Evolutionary conservation across 176 grass and related monocot species (phyloP).

Genomic region (Oropetium thomaeum): DNA sequence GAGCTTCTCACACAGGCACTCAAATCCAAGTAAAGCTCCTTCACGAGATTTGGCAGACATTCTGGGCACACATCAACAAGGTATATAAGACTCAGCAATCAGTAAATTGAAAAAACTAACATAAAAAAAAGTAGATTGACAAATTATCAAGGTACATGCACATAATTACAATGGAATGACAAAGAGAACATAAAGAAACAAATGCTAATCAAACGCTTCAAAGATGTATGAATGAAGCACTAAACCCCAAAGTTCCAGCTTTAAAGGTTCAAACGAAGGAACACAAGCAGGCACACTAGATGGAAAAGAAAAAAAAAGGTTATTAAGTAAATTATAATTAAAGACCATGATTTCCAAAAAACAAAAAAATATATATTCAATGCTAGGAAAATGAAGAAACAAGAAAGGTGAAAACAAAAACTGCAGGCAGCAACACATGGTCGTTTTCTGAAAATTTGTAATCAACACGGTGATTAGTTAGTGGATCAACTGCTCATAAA

Average conservation of each 20-base stretch:
- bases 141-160: neutral
- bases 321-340: neutral
- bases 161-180: neutral
- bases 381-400: neutral
- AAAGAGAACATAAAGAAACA: neutral
- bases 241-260: neutral
- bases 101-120: slow-evolving; percentile 5
- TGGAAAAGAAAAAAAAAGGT: neutral
- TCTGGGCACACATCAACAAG: slow-evolving; percentile 40
- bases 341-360: neutral
- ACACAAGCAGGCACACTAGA: neutral
- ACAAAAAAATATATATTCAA: neutral
- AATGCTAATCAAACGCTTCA: slow-evolving; percentile 1
- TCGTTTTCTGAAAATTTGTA: slow-evolving; percentile 15
- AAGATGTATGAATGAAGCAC: neutral
- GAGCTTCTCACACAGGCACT: slow-evolving; percentile 98
- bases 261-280: neutral
- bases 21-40: slow-evolving; percentile 97
- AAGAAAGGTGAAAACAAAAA: neutral
- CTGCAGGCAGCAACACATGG: neutral
- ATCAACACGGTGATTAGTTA: slow-evolving; percentile 18
- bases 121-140: too few relatives aligned
- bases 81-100: neutral
- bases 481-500: slow-evolving; percentile 12
- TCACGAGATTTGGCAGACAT: slow-evolving; percentile 91